phyloP scores from a whole-genome alignment of 371 early-diverging fungal species.

The Apophysomyces variabilis region DNA sequence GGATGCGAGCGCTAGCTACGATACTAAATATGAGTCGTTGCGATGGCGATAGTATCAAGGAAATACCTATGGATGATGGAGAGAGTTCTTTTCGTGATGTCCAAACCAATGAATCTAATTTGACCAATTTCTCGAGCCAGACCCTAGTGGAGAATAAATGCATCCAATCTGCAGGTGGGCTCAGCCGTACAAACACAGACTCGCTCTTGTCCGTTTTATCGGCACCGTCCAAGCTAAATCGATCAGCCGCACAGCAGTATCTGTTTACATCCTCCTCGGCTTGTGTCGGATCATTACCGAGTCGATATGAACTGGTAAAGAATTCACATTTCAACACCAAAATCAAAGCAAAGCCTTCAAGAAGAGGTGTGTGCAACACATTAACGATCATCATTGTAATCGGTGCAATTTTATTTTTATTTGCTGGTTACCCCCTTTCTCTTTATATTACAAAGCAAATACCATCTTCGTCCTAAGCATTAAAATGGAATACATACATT shows the following conservation, averaged over 20 bases:
- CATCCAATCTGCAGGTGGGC: background rate
- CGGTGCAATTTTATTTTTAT: constrained; percentile 33
- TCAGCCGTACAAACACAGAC: constrained; percentile 11
- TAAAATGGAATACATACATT: background rate
- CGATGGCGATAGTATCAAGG: constrained; percentile 6
- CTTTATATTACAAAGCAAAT: constrained; percentile 29
- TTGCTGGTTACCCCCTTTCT: constrained; percentile 40
- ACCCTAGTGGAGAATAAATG: constrained; percentile 4
- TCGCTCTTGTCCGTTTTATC: constrained; percentile 27
- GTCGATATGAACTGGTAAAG: background rate
- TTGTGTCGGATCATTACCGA: background rate
- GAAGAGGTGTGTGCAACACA: constrained; percentile 35
- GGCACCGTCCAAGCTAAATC: constrained; percentile 28
- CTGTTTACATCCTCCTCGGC: constrained; percentile 26
- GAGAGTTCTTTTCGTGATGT: background rate
- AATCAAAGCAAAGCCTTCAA: constrained; percentile 22
- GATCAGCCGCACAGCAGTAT: constrained; percentile 29
- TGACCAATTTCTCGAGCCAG: background rate
- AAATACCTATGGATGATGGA: background rate
- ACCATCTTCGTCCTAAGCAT: background rate
- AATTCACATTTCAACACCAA: constrained; percentile 1
- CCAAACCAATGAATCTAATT: background rate
- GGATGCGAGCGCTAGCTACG: background rate
- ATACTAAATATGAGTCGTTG: constrained; percentile 2
- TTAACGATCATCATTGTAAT: constrained; percentile 31